Evolutionary conservation across 2,329 filamentous ascomycete genomes (phyloP).

Genomic region (Neofusicoccum sp.): DNA sequence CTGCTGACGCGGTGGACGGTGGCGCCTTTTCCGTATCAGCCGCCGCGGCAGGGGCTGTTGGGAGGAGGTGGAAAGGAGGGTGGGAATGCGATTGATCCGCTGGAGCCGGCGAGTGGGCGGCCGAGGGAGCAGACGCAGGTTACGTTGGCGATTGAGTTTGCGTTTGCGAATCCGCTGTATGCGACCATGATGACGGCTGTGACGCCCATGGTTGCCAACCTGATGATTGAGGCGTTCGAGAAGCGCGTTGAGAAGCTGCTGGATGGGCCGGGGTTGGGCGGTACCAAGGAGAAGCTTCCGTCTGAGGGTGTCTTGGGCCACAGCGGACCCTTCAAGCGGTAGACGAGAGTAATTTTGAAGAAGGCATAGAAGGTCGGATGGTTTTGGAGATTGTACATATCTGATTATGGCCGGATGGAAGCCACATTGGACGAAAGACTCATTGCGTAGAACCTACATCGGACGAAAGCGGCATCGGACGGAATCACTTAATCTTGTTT

Average conservation of each 20-base stretch:
- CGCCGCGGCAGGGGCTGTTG: conserved; percentile 37
- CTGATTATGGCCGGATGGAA: not conserved
- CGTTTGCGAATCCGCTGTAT: conserved; percentile 89
- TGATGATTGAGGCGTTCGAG: conserved; percentile 96
- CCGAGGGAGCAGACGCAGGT: conserved; percentile 67
- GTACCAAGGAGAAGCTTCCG: not conserved
- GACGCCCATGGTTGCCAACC: conserved; percentile 78
- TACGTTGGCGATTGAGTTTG: conserved; percentile 73
- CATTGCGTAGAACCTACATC: not conserved
- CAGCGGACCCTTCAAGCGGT: conserved; percentile 7
- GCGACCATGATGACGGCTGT: conserved; percentile 78
- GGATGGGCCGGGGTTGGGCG: conserved; percentile 17
- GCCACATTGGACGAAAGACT: not conserved
- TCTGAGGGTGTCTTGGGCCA: not conserved
- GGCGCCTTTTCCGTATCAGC: conserved; percentile 51
- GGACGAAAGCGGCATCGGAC: not conserved
- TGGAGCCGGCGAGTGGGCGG: conserved; percentile 26
- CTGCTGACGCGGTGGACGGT: conserved; percentile 72
- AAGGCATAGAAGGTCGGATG: not conserved
- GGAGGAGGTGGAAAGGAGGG: conserved; percentile 41
- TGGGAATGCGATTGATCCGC: conserved; percentile 27
- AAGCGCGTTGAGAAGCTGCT: conserved; percentile 67
- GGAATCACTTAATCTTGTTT: not conserved
- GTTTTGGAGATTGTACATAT: not conserved
- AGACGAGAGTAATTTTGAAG: not conserved